Evolutionary conservation across 2,329 filamentous ascomycete genomes (phyloP).

Genomic region (Daldinia sp.): DNA sequence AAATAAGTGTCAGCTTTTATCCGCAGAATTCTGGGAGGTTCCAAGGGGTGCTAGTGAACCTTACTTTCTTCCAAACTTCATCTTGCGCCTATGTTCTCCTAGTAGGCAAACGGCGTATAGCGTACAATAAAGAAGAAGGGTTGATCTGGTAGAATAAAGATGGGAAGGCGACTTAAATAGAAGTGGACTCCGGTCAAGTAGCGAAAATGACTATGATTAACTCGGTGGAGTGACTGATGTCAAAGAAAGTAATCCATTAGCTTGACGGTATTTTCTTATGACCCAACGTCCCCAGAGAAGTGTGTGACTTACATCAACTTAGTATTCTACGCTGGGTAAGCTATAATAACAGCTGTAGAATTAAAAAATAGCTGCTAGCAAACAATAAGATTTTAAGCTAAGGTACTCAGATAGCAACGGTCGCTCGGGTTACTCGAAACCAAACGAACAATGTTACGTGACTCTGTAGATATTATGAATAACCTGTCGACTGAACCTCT

Average conservation of each 20-base stretch:
- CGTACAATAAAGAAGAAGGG: slow-evolving; percentile 11
- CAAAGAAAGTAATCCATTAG: slow-evolving; percentile 17
- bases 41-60: slow-evolving; percentile 44
- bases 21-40: background rate
- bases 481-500: slow-evolving; percentile 38
- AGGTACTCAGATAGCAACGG: slow-evolving; percentile 14
- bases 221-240: slow-evolving; percentile 10
- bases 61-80: slow-evolving; percentile 75
- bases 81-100: slow-evolving; percentile 49
- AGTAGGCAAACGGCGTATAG: background rate
- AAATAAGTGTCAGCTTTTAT: slow-evolving; percentile 36
- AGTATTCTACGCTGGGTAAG: background rate
- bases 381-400: slow-evolving; percentile 17
- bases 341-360: slow-evolving; percentile 2
- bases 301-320: slow-evolving; percentile 16
- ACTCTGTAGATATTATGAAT: slow-evolving; percentile 34
- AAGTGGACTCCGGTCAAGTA: slow-evolving; percentile 14
- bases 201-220: slow-evolving; percentile 5
- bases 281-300: background rate
- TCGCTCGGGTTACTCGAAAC: slow-evolving; percentile 10
- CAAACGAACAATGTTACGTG: slow-evolving; percentile 27
- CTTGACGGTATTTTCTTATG: background rate
- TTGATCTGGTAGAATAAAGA: slow-evolving; percentile 9
- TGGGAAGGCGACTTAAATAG: slow-evolving; percentile 5
- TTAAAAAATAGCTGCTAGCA: slow-evolving; percentile 1